A percentile compares a stretch with the other conserved stretches of the same genome.
These are phyloP conservation scores for Wickerhamiella galacta DNA, from an alignment of 805 yeast genomes.

Conservation along the genomic window DNA sequence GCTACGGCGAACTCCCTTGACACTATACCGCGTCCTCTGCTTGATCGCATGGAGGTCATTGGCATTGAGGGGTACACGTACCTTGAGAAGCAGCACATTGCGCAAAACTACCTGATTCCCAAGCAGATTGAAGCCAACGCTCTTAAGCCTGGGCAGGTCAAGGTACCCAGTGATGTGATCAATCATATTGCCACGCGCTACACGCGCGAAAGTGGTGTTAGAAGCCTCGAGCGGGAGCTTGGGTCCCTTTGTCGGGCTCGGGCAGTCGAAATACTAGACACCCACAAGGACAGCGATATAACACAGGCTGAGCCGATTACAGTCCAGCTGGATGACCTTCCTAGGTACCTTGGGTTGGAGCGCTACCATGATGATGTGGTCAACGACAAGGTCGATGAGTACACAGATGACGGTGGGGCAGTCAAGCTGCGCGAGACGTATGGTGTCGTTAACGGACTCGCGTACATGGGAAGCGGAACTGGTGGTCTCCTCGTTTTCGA, in stretches of 20 bases:
- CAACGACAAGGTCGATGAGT: conserved; percentile 26
- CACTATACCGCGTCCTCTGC: conserved; percentile 55
- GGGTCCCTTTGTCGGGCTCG: conserved; percentile 67
- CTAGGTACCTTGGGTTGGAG: conserved; percentile 55
- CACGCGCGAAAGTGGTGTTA: conserved; percentile 75
- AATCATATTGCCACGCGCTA: conserved; percentile 46
- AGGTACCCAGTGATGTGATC: conserved; percentile 37
- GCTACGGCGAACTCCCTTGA: conserved; percentile 74
- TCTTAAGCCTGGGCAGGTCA: conserved; percentile 29
- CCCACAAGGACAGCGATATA: conserved; percentile 11
- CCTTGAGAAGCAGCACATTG: conserved; percentile 60
- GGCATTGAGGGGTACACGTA: conserved; percentile 66
- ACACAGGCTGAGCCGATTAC: not conserved
- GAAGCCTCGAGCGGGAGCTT: conserved; percentile 58
- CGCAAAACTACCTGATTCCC: conserved; percentile 50
- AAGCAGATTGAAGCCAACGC: conserved; percentile 61
- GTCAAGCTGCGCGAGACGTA: conserved; percentile 28
- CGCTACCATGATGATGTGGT: conserved; percentile 27
- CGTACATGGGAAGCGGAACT: conserved; percentile 73
- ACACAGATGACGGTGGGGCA: conserved; percentile 21
- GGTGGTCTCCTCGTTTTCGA: conserved; percentile 73
- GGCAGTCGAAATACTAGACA: conserved; percentile 35
- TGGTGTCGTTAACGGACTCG: conserved; percentile 77
- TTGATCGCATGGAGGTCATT: conserved; percentile 73
- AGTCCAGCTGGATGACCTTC: conserved; percentile 33